Evolutionary conservation across 352 stramenopile genomes (phyloP).

Genomic region (Phytophthora megakarya): DNA sequence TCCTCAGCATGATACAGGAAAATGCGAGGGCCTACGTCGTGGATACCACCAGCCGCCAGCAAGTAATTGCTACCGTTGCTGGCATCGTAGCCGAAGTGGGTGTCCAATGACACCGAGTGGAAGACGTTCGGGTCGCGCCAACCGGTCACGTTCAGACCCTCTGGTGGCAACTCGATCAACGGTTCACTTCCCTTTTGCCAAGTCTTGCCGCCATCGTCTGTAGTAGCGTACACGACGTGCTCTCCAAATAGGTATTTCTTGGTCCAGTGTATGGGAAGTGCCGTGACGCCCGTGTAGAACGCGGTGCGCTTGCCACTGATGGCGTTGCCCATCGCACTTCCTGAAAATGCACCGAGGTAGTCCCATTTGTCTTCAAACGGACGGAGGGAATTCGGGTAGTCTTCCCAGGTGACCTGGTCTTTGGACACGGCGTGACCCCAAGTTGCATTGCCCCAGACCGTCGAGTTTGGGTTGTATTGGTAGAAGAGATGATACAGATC

Average conservation of each 20-base stretch:
- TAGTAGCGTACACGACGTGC: constrained; percentile 72
- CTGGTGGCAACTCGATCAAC: constrained; percentile 49
- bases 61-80: constrained; percentile 55
- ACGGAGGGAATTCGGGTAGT: constrained; percentile 64
- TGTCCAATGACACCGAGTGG: constrained; percentile 59
- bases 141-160: constrained; percentile 60
- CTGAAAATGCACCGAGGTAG: constrained; percentile 74
- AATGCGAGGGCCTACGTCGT: constrained; percentile 58
- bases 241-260: constrained; percentile 68
- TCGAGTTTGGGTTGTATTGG: constrained; percentile 65
- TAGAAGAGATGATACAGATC: constrained; percentile 83
- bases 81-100: constrained; percentile 33
- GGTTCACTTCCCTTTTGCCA: constrained; percentile 65
- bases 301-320: constrained; percentile 67
- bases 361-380: constrained; percentile 69
- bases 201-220: constrained; percentile 55
- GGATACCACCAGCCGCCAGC: constrained; percentile 57
- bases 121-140: constrained; percentile 71
- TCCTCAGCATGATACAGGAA: constrained; percentile 69
- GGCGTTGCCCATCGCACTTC: constrained; percentile 59
- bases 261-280: constrained; percentile 54
- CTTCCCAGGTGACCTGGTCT: constrained; percentile 72
- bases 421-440: constrained; percentile 77
- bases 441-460: constrained; percentile 74
- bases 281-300: constrained; percentile 67